Base-by-base conservation (phyloP, 129 eudicot genomes). In the Flaveria ramosissima region DNA sequence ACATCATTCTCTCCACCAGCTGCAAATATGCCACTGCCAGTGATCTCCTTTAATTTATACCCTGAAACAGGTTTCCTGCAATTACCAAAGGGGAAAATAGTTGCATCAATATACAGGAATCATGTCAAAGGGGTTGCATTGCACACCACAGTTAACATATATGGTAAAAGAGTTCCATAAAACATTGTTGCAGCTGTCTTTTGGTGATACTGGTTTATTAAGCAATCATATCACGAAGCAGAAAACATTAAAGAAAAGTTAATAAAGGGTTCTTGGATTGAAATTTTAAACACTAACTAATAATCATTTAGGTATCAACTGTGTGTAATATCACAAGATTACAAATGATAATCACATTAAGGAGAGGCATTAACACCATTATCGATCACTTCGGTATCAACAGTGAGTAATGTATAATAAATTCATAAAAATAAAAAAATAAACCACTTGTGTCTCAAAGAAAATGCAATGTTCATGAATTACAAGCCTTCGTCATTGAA, bases 61-160 rank as follows among this genome's bases (percentile, higher is more conserved):
- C 77, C 97, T 24, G 97, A 91, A 79, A 92, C 90, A 19, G 97
- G 97, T 85, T 91, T 91, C 90, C 95, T 93, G 84, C n/a, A 81
- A 56, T 51, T 15, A 56, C 76, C 32, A 46, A 45, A 50, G 21
- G 43, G 14, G 39, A 16, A n/a, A 17, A 76, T 8, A 50, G 71
- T 77, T 62, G 53, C 68, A 47, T 62, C 14, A 41, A 77, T 24
- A 20, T 19, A 7, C 4, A 7, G 8, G 0, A 8, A 2, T 19
- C 62, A 19, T 56, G 62, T 56, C 27, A 56, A 56, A 56, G 30
- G 62, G 62, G 62, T 7, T 56, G 62, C 62, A 56, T 56, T 20
- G 5, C 62, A 17, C 27, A 56, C 62, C 41, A 36, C 41, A 36
- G 41, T 36, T 36, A 36, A 36, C 41, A 36, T 6, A 36, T 36